These are phyloP conservation scores for Condylostoma magnum DNA, from an alignment of 169 alveolate species.

Conservation along the genomic window DNA sequence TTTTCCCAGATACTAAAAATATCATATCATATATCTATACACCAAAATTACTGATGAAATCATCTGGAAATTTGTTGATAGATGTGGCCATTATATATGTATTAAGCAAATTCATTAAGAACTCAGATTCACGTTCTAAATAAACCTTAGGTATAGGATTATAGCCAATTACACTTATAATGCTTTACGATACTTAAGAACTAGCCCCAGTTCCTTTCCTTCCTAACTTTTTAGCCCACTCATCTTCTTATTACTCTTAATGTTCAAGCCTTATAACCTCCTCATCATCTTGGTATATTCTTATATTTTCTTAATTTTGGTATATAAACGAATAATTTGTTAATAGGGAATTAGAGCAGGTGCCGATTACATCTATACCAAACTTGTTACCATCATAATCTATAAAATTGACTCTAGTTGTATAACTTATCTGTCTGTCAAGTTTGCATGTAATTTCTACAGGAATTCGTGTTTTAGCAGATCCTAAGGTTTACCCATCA, in stretches of 20 bases:
- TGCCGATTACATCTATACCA: conserved; percentile 85
- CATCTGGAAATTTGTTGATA: conserved; percentile 79
- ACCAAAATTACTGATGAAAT: conserved; percentile 78
- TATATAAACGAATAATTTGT: conserved; percentile 73
- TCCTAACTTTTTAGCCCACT: conserved; percentile 40
- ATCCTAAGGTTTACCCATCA: conserved; percentile 79
- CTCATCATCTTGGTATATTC: conserved; percentile 57
- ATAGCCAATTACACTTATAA: conserved; percentile 73
- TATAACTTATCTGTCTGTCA: conserved; percentile 82
- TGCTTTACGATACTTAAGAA: conserved; percentile 58
- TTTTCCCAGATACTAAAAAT: conserved; percentile 76
- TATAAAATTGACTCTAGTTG: conserved; percentile 85
- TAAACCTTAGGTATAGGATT: conserved; percentile 67
- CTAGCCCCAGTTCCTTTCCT: conserved; percentile 56
- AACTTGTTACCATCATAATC: conserved; percentile 86
- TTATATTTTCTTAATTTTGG: conserved; percentile 62
- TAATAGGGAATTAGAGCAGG: conserved; percentile 87
- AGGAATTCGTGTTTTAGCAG: conserved; percentile 67
- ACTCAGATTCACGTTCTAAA: conserved; percentile 77
- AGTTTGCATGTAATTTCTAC: conserved; percentile 76
- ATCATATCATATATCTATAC: conserved; percentile 76
- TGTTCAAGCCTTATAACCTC: conserved; percentile 58
- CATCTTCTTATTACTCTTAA: conserved; percentile 54
- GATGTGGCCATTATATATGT: conserved; percentile 65
- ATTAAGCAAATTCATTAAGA: conserved; percentile 79